phyloP scores from a whole-genome alignment of 2,329 filamentous ascomycete genomes.

The Dactylellina parvicollis region DNA sequence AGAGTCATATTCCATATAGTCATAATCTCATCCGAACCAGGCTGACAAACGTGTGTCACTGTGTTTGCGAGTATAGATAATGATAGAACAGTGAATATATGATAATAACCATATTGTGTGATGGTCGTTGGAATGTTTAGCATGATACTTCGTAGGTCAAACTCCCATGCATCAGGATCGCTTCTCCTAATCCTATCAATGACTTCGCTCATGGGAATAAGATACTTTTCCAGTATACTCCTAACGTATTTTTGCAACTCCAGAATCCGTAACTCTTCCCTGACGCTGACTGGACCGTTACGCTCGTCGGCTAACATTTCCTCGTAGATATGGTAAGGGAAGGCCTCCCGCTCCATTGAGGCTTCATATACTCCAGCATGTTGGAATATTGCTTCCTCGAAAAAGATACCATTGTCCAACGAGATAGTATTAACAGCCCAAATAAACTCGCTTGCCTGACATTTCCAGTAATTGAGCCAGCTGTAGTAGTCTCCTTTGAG shows the following conservation, averaged over 20 bases:
- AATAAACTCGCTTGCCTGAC: neutral
- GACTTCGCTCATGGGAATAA: constrained; percentile 6
- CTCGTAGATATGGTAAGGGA: neutral
- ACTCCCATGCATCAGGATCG: neutral
- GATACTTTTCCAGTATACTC: constrained; percentile 3
- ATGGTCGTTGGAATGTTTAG: constrained; percentile 6
- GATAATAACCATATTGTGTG: constrained; percentile 9
- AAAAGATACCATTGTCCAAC: neutral
- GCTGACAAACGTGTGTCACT: neutral
- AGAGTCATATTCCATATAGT: constrained; percentile 2
- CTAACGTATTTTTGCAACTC: constrained; percentile 5
- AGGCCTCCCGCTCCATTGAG: neutral
- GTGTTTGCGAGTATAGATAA: constrained; percentile 9
- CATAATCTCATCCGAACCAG: neutral
- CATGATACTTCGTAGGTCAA: constrained; percentile 11
- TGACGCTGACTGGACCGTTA: neutral
- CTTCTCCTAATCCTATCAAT: constrained; percentile 6
- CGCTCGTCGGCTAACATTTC: neutral
- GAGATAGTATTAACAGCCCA: neutral
- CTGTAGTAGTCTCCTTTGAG: constrained; percentile 5
- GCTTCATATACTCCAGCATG: neutral
- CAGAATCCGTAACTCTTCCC: constrained; percentile 8
- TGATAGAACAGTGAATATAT: constrained; percentile 3
- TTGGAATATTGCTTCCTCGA: neutral
- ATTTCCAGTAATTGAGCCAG: neutral